Evolutionary conservation across 176 grass and related monocot species (phyloP).

Genomic region (Eleusine coracana): DNA sequence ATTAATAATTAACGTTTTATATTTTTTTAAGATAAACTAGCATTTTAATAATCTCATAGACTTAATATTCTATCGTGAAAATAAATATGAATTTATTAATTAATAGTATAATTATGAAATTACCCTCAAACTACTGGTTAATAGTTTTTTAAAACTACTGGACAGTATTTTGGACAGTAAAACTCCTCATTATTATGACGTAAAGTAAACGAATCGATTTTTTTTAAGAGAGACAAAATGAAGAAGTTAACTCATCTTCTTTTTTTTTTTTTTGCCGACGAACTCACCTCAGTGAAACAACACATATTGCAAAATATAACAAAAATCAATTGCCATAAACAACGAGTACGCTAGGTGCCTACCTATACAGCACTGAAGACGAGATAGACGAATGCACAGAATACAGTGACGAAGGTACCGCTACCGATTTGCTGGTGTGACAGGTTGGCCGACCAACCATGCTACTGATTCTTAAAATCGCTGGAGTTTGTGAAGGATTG

Average conservation of each 20-base stretch:
- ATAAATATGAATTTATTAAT: no score
- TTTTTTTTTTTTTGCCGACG: no score
- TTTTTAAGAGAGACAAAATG: not conserved
- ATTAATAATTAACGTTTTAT: no score
- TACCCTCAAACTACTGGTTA: no score
- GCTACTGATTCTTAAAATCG: not conserved
- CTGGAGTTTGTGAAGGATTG: not conserved
- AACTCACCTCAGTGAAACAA: not conserved
- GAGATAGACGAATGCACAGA: not conserved
- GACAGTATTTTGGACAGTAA: no score
- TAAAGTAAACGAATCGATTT: not conserved
- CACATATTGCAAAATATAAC: not conserved
- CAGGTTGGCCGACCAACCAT: constrained; percentile 30
- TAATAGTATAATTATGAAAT: no score
- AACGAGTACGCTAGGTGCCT: not conserved
- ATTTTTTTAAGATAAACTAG: no score
- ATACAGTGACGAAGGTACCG: not conserved
- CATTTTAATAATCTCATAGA: no score
- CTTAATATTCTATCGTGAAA: no score
- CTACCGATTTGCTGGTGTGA: not conserved
- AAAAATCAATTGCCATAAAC: not conserved
- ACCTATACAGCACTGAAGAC: not conserved
- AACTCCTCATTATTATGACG: no score
- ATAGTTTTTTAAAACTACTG: no score
- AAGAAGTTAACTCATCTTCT: not conserved